Evolutionary conservation across 2,329 filamentous ascomycete species (phyloP).

Genomic region (Talaromyces sp.): DNA sequence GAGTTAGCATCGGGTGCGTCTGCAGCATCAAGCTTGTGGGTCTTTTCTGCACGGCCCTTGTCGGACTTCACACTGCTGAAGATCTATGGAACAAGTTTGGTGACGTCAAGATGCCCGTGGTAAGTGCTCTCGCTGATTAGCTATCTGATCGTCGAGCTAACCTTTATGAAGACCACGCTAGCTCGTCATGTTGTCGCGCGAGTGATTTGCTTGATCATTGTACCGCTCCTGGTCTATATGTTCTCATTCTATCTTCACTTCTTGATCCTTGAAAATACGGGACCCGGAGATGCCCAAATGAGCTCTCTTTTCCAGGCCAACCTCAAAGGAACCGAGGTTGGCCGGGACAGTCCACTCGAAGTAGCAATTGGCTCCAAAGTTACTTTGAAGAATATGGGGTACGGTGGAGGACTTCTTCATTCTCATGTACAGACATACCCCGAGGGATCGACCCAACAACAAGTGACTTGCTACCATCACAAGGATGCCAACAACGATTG

Average conservation of each 20-base stretch:
- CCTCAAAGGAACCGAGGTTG: conserved; percentile 85
- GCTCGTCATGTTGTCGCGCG: conserved; percentile 75
- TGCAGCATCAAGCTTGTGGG: conserved; percentile 99
- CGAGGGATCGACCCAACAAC: conserved; percentile 88
- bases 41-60: conserved; percentile 89
- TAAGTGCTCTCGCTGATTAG: conserved; percentile 39
- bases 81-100: conserved; percentile 99
- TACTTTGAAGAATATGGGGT: conserved; percentile 99
- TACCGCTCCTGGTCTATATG: conserved; percentile 89
- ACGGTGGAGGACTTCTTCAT: conserved; percentile 91
- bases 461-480: conserved; percentile 98
- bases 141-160: conserved; percentile 1
- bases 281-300: conserved; percentile 99
- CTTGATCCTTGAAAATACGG: conserved; percentile 84
- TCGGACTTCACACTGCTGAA: conserved; percentile 92
- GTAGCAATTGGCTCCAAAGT: conserved; percentile 82
- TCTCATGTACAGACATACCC: conserved; percentile 96
- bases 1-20: conserved; percentile 93
- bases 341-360: conserved; percentile 89
- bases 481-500: conserved; percentile 99
- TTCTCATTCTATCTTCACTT: conserved; percentile 96
- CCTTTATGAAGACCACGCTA: conserved; percentile 53
- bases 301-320: conserved; percentile 99
- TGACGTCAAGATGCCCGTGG: conserved; percentile 82
- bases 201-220: conserved; percentile 78